Evolutionary conservation across 1,284 basidiomycete species (phyloP).

Genomic region (Ceratobasidium sp.): DNA sequence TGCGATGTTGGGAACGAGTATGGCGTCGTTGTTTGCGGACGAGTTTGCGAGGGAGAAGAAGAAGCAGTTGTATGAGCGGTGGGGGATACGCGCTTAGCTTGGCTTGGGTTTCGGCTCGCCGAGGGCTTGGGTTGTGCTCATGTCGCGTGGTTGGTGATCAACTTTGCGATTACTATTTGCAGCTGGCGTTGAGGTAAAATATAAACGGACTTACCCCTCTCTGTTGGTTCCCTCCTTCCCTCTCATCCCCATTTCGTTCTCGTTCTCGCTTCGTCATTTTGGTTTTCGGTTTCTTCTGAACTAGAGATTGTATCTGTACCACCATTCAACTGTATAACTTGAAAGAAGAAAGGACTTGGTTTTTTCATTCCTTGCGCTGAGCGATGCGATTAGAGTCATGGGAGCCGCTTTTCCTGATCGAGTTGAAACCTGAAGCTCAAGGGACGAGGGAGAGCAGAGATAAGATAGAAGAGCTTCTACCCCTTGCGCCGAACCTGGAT

Average conservation of each 20-base stretch:
- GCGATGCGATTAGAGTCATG: too few species aligned
- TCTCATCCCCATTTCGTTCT: not conserved
- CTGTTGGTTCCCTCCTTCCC: not conserved
- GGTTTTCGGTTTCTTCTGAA: too few species aligned
- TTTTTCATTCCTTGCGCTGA: too few species aligned
- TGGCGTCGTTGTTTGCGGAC: conserved; percentile 40
- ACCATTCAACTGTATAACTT: conserved; percentile 8
- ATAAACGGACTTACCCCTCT: conserved; percentile 12
- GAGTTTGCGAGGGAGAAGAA: conserved; percentile 24
- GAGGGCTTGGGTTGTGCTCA: not conserved
- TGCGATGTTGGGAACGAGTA: conserved; percentile 21
- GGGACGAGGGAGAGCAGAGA: too few species aligned
- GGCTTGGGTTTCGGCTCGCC: not conserved
- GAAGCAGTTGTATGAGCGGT: conserved; percentile 27
- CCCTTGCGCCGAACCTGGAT: too few species aligned
- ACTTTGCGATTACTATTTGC: too few species aligned
- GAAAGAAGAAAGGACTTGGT: not conserved
- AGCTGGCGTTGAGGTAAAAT: too few species aligned
- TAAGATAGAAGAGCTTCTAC: too few species aligned
- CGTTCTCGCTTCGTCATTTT: not conserved
- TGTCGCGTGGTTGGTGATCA: too few species aligned
- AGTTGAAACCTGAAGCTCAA: too few species aligned
- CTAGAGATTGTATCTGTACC: conserved; percentile 4
- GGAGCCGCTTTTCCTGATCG: too few species aligned
- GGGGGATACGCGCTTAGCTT: conserved; percentile 12